Percentiles rank a stretch among this genome's conserved stretches.
Conservation (phyloP, 2,329 filamentous ascomycete genomes). For the Aspergillus sp. region DNA sequence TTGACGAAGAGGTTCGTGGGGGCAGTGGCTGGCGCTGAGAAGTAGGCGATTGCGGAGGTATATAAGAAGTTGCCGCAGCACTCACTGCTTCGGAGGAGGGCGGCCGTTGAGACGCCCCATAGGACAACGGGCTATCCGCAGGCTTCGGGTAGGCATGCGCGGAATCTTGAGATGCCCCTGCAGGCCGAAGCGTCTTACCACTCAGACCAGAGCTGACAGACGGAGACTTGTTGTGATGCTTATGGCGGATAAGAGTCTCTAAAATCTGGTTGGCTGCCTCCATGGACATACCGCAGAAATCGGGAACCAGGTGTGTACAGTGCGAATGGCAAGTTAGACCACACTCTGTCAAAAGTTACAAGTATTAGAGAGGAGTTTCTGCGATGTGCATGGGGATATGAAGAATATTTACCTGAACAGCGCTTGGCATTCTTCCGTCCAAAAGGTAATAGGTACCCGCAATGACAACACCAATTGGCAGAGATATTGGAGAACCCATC, state of each 20-base stretch:
- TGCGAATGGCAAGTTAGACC: conserved; percentile 84
- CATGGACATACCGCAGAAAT: conserved; percentile 99
- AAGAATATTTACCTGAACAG: conserved; percentile 66
- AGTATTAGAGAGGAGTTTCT: neutral
- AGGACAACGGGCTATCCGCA: conserved; percentile 30
- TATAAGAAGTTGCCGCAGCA: conserved; percentile 44
- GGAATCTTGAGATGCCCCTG: conserved; percentile 45
- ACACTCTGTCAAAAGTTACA: conserved; percentile 64
- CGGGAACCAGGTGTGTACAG: conserved; percentile 92
- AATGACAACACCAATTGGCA: conserved; percentile 99
- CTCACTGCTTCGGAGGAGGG: conserved; percentile 43
- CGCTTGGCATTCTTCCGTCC: conserved; percentile 94
- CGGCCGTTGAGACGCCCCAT: conserved; percentile 36
- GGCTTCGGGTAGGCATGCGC: conserved; percentile 39
- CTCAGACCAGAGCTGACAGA: conserved; percentile 57
- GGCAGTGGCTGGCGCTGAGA: conserved; percentile 46
- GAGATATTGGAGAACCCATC: conserved; percentile 96
- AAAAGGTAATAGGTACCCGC: conserved; percentile 91
- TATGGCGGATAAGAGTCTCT: conserved; percentile 78
- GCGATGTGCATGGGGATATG: neutral
- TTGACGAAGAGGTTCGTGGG: conserved; percentile 51
- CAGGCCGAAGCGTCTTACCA: conserved; percentile 65
- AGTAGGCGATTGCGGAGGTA: conserved; percentile 48
- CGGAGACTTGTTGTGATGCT: conserved; percentile 64
- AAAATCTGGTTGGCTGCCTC: conserved; percentile 92